Conservation (phyloP, 1,284 basidiomycete species). For the Farysia itapuensis region DNA sequence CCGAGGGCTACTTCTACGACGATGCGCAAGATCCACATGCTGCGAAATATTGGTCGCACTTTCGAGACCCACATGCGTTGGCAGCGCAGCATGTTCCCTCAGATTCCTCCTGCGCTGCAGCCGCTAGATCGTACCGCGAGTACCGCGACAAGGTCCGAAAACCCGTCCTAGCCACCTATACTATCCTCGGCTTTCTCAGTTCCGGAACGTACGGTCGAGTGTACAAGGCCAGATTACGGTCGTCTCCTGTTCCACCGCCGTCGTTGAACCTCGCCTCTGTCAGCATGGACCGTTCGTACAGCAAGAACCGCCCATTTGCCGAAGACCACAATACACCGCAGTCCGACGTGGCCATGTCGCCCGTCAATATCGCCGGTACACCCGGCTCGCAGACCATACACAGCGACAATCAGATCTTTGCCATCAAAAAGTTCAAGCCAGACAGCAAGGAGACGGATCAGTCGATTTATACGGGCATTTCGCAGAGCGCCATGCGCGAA, state of each 20-base stretch:
- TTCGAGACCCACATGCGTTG: constrained; percentile 22
- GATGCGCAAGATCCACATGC: constrained; percentile 20
- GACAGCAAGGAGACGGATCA: constrained; percentile 69
- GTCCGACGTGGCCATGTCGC: background rate
- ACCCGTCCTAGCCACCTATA: constrained; percentile 65
- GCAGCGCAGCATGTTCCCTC: constrained; percentile 21
- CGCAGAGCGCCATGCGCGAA: constrained; percentile 92
- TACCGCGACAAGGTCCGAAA: constrained; percentile 40
- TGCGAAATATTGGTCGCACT: constrained; percentile 30
- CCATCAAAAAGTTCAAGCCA: constrained; percentile 99
- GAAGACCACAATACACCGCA: background rate
- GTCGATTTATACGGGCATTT: constrained; percentile 88
- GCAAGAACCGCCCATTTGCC: no score
- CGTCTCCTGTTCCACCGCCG: constrained; percentile 1
- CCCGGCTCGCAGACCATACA: background rate
- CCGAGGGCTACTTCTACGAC: constrained; percentile 17
- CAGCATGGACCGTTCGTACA: no score
- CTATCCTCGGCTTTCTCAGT: constrained; percentile 93
- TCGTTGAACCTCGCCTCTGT: background rate
- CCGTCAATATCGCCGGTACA: background rate
- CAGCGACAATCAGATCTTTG: constrained; percentile 64
- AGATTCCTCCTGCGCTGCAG: constrained; percentile 22
- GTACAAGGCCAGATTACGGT: constrained; percentile 78
- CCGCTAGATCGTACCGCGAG: constrained; percentile 53
- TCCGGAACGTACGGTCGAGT: constrained; percentile 97